Conservation (phyloP, 2,329 filamentous ascomycete species). For the Scedosporium dehoogii region DNA sequence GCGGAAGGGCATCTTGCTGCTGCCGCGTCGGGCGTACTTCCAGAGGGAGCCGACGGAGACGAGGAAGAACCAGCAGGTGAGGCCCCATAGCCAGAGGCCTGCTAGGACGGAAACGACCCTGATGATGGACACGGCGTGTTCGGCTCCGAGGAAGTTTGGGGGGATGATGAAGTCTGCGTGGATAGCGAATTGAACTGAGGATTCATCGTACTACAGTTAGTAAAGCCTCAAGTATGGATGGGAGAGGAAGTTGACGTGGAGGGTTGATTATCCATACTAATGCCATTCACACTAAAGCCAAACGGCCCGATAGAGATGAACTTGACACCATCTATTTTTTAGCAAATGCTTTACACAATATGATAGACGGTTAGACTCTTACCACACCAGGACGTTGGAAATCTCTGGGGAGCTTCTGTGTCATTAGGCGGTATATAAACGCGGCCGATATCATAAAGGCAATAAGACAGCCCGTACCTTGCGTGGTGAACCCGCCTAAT, state of each 20-base stretch:
- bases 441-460: conserved; percentile 73
- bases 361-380: background rate
- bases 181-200: conserved; percentile 31
- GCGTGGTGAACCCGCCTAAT: conserved; percentile 37
- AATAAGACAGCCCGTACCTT: conserved; percentile 46
- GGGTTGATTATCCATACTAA: conserved; percentile 20
- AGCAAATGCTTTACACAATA: conserved; percentile 21
- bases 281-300: conserved; percentile 43
- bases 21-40: conserved; percentile 44
- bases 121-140: conserved; percentile 32
- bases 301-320: conserved; percentile 75
- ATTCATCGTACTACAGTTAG: background rate
- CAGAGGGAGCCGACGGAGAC: conserved; percentile 68
- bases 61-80: conserved; percentile 79
- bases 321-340: conserved; percentile 15
- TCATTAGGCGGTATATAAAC: conserved; percentile 81
- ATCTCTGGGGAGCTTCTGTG: conserved; percentile 71
- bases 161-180: conserved; percentile 32
- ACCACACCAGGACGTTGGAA: conserved; percentile 63
- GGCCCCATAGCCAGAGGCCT: conserved; percentile 70
- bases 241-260: background rate
- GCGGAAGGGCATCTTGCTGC: conserved; percentile 58
- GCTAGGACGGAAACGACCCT: conserved; percentile 47
- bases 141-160: conserved; percentile 27
- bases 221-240: background rate